phyloP scores from a whole-genome alignment of 306 rosid genomes.

The Lagenaria siceraria region DNA sequence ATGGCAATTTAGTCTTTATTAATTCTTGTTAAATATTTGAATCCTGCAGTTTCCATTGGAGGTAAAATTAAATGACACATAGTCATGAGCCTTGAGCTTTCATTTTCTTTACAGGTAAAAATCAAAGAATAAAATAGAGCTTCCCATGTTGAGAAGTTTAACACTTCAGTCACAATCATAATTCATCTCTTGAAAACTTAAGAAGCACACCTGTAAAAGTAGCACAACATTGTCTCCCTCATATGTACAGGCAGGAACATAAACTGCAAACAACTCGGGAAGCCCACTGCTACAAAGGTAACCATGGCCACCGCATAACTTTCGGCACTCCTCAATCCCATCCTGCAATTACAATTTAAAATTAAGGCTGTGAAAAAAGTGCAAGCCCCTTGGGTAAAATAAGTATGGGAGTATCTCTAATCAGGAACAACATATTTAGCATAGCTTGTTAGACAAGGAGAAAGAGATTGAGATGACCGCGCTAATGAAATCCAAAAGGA shows the following conservation, averaged over 20 bases:
- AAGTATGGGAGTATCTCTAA: too few species aligned
- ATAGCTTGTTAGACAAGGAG: not conserved
- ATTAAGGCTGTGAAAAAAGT: not conserved
- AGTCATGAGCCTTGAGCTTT: not conserved
- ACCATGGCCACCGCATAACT: slow-evolving; percentile 96
- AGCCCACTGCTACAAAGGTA: slow-evolving; percentile 92
- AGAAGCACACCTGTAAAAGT: slow-evolving; percentile 61
- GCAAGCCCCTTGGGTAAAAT: not conserved
- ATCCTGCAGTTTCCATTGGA: not conserved
- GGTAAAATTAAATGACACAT: not conserved
- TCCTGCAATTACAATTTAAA: slow-evolving; percentile 36
- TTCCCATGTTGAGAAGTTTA: not conserved
- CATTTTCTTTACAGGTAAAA: not conserved
- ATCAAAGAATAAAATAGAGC: not conserved
- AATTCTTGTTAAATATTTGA: not conserved
- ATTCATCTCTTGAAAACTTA: not conserved
- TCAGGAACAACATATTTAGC: not conserved
- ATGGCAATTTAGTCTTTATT: not conserved
- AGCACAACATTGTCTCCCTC: slow-evolving; percentile 94
- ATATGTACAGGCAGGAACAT: slow-evolving; percentile 88
- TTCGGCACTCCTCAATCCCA: slow-evolving; percentile 91
- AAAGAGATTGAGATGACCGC: not conserved
- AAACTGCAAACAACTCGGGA: slow-evolving; percentile 92
- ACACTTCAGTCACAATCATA: not conserved
- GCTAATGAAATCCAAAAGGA: not conserved